A percentile compares a stretch with the other conserved stretches of the same genome.
phyloP scores from a whole-genome alignment of 2,329 filamentous ascomycete genomes.

The Diaporthe australafricana region DNA sequence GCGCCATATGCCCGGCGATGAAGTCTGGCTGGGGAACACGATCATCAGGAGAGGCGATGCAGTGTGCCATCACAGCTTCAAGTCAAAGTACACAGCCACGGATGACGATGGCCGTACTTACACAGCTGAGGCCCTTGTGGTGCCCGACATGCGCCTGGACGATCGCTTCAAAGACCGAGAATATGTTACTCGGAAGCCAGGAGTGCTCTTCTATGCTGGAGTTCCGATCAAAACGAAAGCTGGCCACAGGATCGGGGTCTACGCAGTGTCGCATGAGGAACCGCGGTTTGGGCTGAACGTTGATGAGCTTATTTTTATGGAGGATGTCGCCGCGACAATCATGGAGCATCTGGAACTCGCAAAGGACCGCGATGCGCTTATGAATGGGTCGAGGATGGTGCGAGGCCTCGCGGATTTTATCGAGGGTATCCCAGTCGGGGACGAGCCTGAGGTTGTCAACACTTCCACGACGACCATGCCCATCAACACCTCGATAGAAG shows the following conservation, averaged over 20 bases:
- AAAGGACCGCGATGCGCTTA: constrained; percentile 38
- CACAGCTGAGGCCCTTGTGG: constrained; percentile 22
- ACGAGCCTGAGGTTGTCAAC: not conserved
- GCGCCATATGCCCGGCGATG: constrained; percentile 27
- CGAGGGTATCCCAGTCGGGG: constrained; percentile 29
- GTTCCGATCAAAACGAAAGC: constrained; percentile 31
- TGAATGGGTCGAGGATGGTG: constrained; percentile 42
- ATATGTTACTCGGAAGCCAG: constrained; percentile 19
- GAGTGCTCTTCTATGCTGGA: constrained; percentile 28
- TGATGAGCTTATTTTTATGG: constrained; percentile 40
- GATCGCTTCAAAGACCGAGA: constrained; percentile 34
- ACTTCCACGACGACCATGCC: not conserved
- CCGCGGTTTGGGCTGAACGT: constrained; percentile 29
- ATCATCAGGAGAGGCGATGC: constrained; percentile 41
- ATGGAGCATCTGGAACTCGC: constrained; percentile 45
- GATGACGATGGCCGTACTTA: constrained; percentile 45
- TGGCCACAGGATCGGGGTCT: constrained; percentile 32
- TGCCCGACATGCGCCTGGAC: constrained; percentile 31
- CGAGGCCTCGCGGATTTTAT: constrained; percentile 42
- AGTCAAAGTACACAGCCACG: constrained; percentile 51
- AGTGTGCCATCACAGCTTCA: constrained; percentile 30
- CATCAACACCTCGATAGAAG: constrained; percentile 1
- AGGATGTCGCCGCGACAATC: constrained; percentile 42
- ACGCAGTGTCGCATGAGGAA: constrained; percentile 15
- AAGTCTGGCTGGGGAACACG: constrained; percentile 32